Base-by-base conservation (phyloP, 345 rosid genomes). In the Pugionium cornutum region DNA sequence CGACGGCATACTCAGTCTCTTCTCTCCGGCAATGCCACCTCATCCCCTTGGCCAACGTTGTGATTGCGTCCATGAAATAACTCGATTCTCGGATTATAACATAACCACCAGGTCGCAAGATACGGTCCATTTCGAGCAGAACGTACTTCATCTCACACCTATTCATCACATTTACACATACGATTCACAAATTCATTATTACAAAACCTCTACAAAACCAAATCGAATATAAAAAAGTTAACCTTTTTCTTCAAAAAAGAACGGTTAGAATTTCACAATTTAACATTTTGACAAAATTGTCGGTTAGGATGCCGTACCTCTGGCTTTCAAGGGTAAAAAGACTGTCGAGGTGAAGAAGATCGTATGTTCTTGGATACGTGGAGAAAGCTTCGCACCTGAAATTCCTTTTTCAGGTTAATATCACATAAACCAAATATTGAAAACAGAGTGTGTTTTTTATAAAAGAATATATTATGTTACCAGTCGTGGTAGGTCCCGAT, bases 371-470 rank as follows among this genome's bases (percentile, higher is more conserved):
- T 67, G 99, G 99, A 77, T 94, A 94, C 5, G 99, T 90, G 0
- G 99, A 94, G 80, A 94, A 90, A 58, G 97, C 92, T 76, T 90
- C 99, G 61, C 99, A 94, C 99, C 99, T 94, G 64, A 33, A 53
- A 26, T 66, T 66, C 29, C 58, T 4, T n/a, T 60, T 30, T 51
- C 51, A 64, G 11, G 58, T 64, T 34, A 72, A 67, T 48, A 55
- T 66, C 64, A 67, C 0, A 52, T 3, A 6, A 7, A 30, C 31
- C 10, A 58, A 27, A 44, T 25, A 26, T n/a, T 0, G n/a, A 36
- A 51, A 7, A 51, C 37, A 39, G 37, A 2, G 41, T 48, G 27
- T 50, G 18, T 18, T 8, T 34, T 34, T 39, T 25, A 18, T 18
- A 18, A 18, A 7, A 9, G 27, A 11, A 4, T 25, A 43, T 28